Base-by-base conservation (phyloP, 2,329 filamentous ascomycete genomes). In the Fonsecaea monophora region DNA sequence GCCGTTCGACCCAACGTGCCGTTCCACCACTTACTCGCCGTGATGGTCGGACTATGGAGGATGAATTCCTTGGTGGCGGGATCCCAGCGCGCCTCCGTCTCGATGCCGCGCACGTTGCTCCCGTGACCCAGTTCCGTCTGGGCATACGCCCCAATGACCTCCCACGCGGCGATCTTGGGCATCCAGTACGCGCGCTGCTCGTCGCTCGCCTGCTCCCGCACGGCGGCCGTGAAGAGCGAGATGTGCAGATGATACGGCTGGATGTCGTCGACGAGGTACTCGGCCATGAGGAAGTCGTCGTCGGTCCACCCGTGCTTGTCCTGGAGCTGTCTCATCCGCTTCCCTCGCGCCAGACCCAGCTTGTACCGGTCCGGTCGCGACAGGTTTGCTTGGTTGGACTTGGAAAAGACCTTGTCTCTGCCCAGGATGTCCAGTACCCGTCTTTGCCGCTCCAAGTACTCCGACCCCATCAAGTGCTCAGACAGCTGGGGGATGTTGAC, bases 1-100 rank as follows among this genome's bases (percentile, higher is more conserved):
- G 82, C 83, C 13, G 81, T 83, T 25, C 82, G 75, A 1, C 82
- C 82, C 75, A 85, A 77, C 1, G 78, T 79, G 1, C 82, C 83
- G 73, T 85, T 84, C 83, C 83, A 85, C 82, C 82, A 85, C 73
- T 85, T 84, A 70, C 80, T 83, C 1, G 83, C 80, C 1, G 83
- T 84, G 9, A 85, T 71, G 18, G 80, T 81, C 18, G 83, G 83
- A 68, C 82, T 84, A 71, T 84, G 82, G 8, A 85, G 75, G 32
- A 82, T 75, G 62, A 85, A 85, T 30, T 82, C 78, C 64, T 80
- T 79, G 4, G 74, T 75, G n/a, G 74, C 70, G 1, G 75, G 74
- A 70, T 84, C 79, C 79, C 81, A 84, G 21, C 75, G 79, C 1
- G 83, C 82, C 55, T 79, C 74, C 3, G 79, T 80, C 68, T 85